These are phyloP conservation scores for Cutaneotrichosporon arboriforme DNA, from an alignment of 1,284 basidiomycete species.

Conservation along the genomic window DNA sequence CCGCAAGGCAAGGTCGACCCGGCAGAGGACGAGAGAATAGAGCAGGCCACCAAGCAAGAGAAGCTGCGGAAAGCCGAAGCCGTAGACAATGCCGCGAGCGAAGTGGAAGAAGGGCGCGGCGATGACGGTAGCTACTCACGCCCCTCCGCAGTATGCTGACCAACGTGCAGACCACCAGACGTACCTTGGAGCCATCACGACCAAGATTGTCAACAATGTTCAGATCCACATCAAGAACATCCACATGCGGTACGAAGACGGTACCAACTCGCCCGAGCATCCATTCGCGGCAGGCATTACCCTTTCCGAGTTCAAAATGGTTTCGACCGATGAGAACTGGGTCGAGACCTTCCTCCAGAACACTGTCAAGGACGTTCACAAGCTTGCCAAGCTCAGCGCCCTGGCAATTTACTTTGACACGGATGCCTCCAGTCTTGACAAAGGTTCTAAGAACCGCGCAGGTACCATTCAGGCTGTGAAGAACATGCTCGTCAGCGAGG, in stretches of 20 bases:
- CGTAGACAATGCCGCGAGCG: constrained; percentile 57
- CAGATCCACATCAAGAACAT: constrained; percentile 95
- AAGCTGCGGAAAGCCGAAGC: constrained; percentile 84
- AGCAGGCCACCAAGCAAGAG: constrained; percentile 82
- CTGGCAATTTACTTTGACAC: constrained; percentile 96
- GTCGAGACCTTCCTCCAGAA: constrained; percentile 92
- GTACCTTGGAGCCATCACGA: constrained; percentile 76
- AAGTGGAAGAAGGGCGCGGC: constrained; percentile 48
- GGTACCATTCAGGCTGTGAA: constrained; percentile 76
- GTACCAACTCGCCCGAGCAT: constrained; percentile 88
- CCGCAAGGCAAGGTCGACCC: constrained; percentile 57
- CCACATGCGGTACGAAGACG: constrained; percentile 95
- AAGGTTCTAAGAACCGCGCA: constrained; percentile 54
- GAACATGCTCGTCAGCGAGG: constrained; percentile 60
- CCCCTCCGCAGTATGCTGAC: background rate
- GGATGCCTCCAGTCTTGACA: constrained; percentile 69
- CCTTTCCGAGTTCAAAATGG: constrained; percentile 83
- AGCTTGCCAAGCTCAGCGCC: constrained; percentile 80
- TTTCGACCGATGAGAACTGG: constrained; percentile 92
- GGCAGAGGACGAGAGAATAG: constrained; percentile 75
- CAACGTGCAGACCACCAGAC: constrained; percentile 56
- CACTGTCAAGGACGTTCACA: constrained; percentile 81
- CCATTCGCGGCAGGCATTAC: constrained; percentile 93
- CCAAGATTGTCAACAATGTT: constrained; percentile 92
- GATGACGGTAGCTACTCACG: constrained; percentile 27